A percentile compares a stretch with the other conserved stretches of the same genome.
These are phyloP conservation scores for Thinopyrum elongatum DNA, from an alignment of 176 grass and related monocot species.

Conservation along the genomic window DNA sequence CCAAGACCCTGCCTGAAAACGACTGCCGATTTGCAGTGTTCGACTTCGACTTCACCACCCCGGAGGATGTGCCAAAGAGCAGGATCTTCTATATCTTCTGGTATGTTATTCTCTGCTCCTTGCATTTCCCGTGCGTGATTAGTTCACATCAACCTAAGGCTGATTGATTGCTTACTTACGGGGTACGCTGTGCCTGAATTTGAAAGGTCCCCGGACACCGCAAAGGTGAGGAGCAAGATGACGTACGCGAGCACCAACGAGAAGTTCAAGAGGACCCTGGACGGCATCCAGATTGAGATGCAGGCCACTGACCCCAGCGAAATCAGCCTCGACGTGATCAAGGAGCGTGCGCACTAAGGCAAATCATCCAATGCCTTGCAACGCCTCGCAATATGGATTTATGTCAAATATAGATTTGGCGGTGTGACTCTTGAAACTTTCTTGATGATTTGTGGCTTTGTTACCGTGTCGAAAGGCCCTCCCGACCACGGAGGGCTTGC, in stretches of 20 bases:
- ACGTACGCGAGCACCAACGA: conserved; percentile 72
- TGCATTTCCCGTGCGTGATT: background rate
- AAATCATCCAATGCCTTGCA: no score
- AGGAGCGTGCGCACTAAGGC: conserved; percentile 44
- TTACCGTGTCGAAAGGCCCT: conserved; percentile 39
- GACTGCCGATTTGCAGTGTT: conserved; percentile 81
- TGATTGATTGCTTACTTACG: background rate
- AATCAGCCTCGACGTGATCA: conserved; percentile 66
- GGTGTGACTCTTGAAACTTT: conserved; percentile 29
- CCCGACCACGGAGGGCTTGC: conserved; percentile 33
- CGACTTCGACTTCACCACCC: conserved; percentile 74
- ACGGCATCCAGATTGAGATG: conserved; percentile 75
- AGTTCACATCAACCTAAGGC: background rate
- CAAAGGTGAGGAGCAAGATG: conserved; percentile 93
- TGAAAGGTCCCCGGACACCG: conserved; percentile 59
- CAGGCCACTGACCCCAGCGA: conserved; percentile 77
- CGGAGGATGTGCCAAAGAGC: conserved; percentile 86
- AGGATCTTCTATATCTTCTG: conserved; percentile 89
- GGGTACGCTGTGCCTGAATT: background rate
- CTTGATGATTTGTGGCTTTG: conserved; percentile 55
- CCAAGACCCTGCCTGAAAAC: conserved; percentile 44
- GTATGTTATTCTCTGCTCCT: conserved; percentile 21
- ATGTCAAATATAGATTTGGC: conserved; percentile 45
- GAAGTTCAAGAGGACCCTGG: conserved; percentile 58
- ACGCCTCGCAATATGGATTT: conserved; percentile 36